phyloP scores from a whole-genome alignment of 2,329 filamentous ascomycete species.

The Sarocladium kiliense region DNA sequence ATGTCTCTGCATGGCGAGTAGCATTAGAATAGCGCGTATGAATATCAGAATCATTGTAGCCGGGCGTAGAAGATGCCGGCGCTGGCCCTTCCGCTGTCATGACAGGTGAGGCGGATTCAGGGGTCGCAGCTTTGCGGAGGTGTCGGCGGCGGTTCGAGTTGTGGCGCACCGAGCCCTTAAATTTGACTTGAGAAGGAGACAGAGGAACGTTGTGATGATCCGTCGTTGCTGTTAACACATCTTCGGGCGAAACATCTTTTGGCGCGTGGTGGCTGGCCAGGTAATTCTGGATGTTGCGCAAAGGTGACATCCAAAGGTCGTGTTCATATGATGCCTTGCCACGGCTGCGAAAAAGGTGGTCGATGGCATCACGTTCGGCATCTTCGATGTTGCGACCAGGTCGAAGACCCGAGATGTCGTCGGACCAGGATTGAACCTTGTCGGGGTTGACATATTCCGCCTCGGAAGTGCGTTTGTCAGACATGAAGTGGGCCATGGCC shows the following conservation, averaged over 20 bases:
- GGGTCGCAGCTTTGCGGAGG: constrained; percentile 8
- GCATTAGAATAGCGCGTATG: neutral
- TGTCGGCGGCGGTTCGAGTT: neutral
- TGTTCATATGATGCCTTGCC: constrained; percentile 14
- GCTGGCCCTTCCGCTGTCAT: neutral
- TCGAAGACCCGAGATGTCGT: constrained; percentile 31
- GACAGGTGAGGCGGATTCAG: neutral
- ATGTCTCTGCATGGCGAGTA: constrained; percentile 19
- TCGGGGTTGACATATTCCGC: constrained; percentile 30
- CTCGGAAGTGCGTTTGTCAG: constrained; percentile 18
- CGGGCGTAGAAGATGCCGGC: neutral
- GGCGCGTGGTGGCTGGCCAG: constrained; percentile 18
- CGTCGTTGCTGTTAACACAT: constrained; percentile 20
- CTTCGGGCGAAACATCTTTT: constrained; percentile 16
- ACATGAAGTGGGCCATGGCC: constrained; percentile 29
- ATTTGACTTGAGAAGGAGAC: neutral
- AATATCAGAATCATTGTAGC: constrained; percentile 26
- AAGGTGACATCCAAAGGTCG: constrained; percentile 24
- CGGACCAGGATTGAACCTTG: constrained; percentile 28
- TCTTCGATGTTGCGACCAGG: constrained; percentile 38
- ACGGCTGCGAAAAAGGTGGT: constrained; percentile 33
- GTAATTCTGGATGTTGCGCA: constrained; percentile 29
- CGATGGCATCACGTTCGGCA: constrained; percentile 37
- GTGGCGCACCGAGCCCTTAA: neutral
- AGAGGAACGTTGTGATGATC: neutral